Evolutionary conservation across 2,329 filamentous ascomycete genomes (phyloP).

Genomic region (Paecilomyces formosus): DNA sequence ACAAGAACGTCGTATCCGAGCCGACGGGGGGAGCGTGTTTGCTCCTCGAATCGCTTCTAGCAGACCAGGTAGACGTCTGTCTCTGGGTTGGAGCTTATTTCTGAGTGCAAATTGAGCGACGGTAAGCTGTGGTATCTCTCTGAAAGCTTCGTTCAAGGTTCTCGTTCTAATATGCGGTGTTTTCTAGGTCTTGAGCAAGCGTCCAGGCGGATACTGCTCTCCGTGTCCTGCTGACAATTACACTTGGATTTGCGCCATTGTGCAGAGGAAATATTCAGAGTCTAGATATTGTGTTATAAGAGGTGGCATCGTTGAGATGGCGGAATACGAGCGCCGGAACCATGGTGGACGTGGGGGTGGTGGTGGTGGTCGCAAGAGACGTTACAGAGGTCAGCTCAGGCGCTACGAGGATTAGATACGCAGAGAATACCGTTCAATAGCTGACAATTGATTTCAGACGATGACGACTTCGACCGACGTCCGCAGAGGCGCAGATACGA

Average conservation of each 20-base stretch:
- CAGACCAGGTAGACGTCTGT: background rate
- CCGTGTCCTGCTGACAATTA: background rate
- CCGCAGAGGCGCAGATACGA: conserved; percentile 68
- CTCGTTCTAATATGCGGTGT: conserved; percentile 1
- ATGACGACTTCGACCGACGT: conserved; percentile 68
- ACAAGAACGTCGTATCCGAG: background rate
- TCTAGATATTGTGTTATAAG: background rate
- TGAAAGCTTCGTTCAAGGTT: background rate
- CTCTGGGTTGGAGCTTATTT: background rate
- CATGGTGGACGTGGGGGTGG: conserved; percentile 42
- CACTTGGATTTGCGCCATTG: background rate
- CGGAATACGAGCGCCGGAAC: conserved; percentile 49
- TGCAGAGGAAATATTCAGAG: background rate
- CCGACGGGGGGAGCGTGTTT: background rate
- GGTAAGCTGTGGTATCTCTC: background rate
- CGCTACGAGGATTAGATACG: background rate
- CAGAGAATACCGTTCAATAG: conserved; percentile 1
- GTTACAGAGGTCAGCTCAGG: conserved; percentile 61
- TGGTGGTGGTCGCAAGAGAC: conserved; percentile 57
- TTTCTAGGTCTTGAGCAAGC: background rate
- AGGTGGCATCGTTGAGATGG: conserved; percentile 31
- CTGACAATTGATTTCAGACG: conserved; percentile 47
- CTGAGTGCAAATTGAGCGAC: background rate
- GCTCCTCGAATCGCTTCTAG: background rate
- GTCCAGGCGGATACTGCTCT: background rate